A percentile compares a stretch with the other conserved stretches of the same genome.
phyloP scores from a whole-genome alignment of 331 rosid species.

The Quercus phellos region DNA sequence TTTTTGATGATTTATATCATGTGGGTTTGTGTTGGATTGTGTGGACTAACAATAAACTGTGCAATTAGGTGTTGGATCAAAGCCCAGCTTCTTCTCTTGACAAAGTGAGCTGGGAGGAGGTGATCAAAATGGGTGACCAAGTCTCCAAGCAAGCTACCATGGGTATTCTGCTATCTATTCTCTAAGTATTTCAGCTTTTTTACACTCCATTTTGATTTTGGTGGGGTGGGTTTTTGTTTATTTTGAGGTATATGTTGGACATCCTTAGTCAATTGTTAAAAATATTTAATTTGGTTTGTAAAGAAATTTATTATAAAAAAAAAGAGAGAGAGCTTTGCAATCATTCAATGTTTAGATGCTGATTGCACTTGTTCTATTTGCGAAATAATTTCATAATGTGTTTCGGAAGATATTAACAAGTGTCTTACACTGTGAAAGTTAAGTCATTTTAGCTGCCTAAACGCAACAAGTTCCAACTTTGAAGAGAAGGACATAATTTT shows the following conservation, averaged over 20 bases:
- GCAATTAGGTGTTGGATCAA: slow-evolving; percentile 64
- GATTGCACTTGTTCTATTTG: not conserved
- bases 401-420: not conserved
- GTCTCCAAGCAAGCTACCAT: slow-evolving; percentile 81
- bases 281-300: not conserved
- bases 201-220: not conserved
- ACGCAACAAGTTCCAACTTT: not conserved
- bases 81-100: slow-evolving; percentile 47
- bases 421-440: not conserved
- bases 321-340: not conserved
- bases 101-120: slow-evolving; percentile 73
- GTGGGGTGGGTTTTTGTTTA: not conserved
- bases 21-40: not conserved
- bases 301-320: not conserved
- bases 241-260: not conserved
- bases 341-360: not conserved
- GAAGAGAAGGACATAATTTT: not conserved
- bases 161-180: slow-evolving; percentile 29
- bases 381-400: not conserved
- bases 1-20: not conserved
- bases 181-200: not conserved
- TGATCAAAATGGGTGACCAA: slow-evolving; percentile 57
- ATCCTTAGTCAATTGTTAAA: not conserved
- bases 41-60: not conserved
- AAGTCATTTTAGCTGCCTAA: not conserved